Evolutionary conservation across 305 asterid species (phyloP).

Genomic region (Solanum hybrid): DNA sequence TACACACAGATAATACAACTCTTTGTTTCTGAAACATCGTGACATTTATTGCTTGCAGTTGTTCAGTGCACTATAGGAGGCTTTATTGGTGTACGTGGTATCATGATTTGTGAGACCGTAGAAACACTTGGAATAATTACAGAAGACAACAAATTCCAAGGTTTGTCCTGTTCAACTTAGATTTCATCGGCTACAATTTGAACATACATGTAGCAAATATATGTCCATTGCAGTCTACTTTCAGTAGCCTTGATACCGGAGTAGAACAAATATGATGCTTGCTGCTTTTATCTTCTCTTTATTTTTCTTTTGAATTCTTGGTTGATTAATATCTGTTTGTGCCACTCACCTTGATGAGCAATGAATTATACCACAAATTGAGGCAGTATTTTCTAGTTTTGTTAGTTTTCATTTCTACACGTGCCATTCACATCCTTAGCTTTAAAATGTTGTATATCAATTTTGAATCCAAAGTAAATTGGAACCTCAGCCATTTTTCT

Average conservation of each 20-base stretch:
- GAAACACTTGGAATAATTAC: slow-evolving; percentile 80
- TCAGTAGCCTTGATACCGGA: background rate
- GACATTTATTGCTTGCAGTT: slow-evolving; percentile 27
- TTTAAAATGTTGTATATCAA: background rate
- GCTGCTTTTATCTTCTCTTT: background rate
- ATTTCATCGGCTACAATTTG: background rate
- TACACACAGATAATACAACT: background rate
- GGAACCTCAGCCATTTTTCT: background rate
- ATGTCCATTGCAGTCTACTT: background rate
- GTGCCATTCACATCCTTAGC: background rate
- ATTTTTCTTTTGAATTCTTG: background rate
- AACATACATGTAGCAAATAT: background rate
- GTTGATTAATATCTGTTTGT: background rate
- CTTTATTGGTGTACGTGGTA: slow-evolving; percentile 53
- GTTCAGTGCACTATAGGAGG: slow-evolving; percentile 44
- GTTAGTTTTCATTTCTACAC: background rate
- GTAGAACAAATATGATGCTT: background rate
- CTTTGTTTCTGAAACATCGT: background rate
- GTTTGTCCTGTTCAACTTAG: slow-evolving; percentile 22
- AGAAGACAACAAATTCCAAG: slow-evolving; percentile 59
- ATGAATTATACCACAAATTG: background rate
- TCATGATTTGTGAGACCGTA: slow-evolving; percentile 71
- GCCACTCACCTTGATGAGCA: background rate
- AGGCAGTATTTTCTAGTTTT: background rate
- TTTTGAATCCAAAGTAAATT: background rate